phyloP scores from a whole-genome alignment of 2,329 filamentous ascomycete genomes.

The Geosmithia putterillii region DNA sequence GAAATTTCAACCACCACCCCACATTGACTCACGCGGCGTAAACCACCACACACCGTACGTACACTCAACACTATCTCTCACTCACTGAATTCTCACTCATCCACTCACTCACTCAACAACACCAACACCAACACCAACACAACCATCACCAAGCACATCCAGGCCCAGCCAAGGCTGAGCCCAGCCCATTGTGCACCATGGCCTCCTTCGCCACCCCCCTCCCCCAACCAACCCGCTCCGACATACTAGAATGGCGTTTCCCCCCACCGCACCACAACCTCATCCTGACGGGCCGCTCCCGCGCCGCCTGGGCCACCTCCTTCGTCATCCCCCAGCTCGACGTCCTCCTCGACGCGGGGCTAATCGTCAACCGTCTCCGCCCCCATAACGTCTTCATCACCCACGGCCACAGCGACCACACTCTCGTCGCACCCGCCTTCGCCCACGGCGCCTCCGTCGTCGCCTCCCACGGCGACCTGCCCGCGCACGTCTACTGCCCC shows the following conservation, averaged over 20 bases:
- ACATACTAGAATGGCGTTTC: conserved; percentile 32
- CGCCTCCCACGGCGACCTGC: conserved; percentile 28
- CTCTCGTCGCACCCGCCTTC: conserved; percentile 28
- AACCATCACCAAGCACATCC: background rate
- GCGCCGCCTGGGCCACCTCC: conserved; percentile 38
- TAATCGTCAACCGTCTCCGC: conserved; percentile 29
- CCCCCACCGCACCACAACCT: conserved; percentile 27
- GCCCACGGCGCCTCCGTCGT: conserved; percentile 32
- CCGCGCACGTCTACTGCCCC: conserved; percentile 33
- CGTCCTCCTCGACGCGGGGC: conserved; percentile 34
- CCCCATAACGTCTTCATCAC: conserved; percentile 38
- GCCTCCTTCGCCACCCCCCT: conserved; percentile 27
- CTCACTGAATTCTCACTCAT: too few species aligned
- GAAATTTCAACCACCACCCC: too few species aligned
- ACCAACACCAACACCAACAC: background rate
- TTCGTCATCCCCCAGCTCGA: conserved; percentile 37
- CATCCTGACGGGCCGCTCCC: conserved; percentile 31
- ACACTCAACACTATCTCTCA: too few species aligned
- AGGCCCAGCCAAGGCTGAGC: background rate
- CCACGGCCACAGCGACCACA: conserved; percentile 35
- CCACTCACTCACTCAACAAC: too few species aligned
- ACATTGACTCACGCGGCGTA: too few species aligned
- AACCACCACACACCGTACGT: too few species aligned
- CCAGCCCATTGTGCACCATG: background rate
- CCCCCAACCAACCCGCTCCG: conserved; percentile 27